A percentile compares a stretch with the other conserved stretches of the same genome.
These are phyloP conservation scores for Candida oleophila DNA, from an alignment of 805 yeast species.

Conservation along the genomic window DNA sequence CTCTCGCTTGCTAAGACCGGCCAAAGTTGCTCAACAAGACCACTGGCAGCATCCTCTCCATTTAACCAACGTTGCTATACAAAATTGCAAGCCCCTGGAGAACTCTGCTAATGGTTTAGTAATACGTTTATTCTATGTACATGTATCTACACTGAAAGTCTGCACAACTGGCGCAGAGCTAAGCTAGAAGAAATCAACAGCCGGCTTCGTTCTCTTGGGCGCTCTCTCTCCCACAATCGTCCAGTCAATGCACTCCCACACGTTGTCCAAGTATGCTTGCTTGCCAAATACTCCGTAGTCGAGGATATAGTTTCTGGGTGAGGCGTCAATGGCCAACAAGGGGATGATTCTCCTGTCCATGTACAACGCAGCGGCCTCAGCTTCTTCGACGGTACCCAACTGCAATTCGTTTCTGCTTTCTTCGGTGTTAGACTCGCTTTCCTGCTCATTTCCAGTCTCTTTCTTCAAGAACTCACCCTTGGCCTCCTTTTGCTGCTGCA, in stretches of 20 bases:
- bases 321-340: conserved; percentile 66
- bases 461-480: conserved; percentile 25
- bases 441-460: conserved; percentile 13
- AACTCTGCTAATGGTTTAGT: too few species aligned
- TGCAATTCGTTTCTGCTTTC: conserved; percentile 18
- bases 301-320: conserved; percentile 65
- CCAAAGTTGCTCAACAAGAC: too few species aligned
- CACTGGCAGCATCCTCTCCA: too few species aligned
- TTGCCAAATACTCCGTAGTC: conserved; percentile 73
- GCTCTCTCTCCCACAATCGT: conserved; percentile 36
- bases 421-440: too few species aligned
- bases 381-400: conserved; percentile 42
- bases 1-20: too few species aligned
- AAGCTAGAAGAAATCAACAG: conserved; percentile 13
- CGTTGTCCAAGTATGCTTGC: conserved; percentile 42
- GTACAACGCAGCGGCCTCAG: conserved; percentile 34
- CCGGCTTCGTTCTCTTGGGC: conserved; percentile 27
- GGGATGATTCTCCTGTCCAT: conserved; percentile 50
- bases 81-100: too few species aligned
- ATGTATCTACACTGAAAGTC: neutral
- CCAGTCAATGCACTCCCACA: conserved; percentile 48
- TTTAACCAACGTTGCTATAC: too few species aligned
- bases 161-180: too few species aligned
- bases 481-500: conserved; percentile 35
- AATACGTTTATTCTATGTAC: neutral